These are phyloP conservation scores for Ascochyta pisi DNA, from an alignment of 2,329 filamentous ascomycete species.

Conservation along the genomic window DNA sequence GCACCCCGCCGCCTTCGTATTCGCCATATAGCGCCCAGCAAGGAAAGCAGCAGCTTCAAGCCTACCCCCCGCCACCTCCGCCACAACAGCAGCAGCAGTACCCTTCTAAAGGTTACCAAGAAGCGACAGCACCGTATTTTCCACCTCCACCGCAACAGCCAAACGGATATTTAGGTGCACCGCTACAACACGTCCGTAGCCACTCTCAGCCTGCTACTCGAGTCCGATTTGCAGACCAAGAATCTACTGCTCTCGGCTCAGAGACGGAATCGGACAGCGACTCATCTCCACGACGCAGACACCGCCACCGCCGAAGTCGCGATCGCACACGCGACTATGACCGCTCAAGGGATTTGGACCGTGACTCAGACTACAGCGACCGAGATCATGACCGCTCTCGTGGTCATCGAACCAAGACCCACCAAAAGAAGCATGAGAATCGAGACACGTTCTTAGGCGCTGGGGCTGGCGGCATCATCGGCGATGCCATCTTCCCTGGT, in stretches of 20 bases:
- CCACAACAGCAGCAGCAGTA: constrained; percentile 19
- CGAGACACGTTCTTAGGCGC: constrained; percentile 54
- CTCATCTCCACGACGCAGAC: constrained; percentile 20
- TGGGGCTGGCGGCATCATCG: constrained; percentile 53
- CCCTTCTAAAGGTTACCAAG: constrained; percentile 12
- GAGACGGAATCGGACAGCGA: constrained; percentile 29
- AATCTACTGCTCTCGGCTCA: constrained; percentile 23
- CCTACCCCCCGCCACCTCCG: constrained; percentile 24
- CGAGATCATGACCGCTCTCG: constrained; percentile 12
- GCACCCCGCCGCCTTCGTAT: constrained; percentile 27
- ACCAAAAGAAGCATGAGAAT: constrained; percentile 31
- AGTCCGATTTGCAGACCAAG: constrained; percentile 40
- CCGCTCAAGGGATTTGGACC: constrained; percentile 23
- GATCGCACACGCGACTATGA: constrained; percentile 21
- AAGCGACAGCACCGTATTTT: constrained; percentile 8
- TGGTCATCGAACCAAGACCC: constrained; percentile 17
- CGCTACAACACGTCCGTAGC: constrained; percentile 34
- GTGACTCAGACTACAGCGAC: constrained; percentile 17
- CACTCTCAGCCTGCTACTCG: constrained; percentile 42
- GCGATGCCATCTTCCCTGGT: constrained; percentile 55
- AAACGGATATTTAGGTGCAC: constrained; percentile 35
- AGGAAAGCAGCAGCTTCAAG: constrained; percentile 30
- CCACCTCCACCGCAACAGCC: constrained; percentile 19
- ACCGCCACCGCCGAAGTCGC: constrained; percentile 19
- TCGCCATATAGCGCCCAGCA: constrained; percentile 29